Base-by-base conservation (phyloP, 768 basidiomycete genomes). In the Mrakia frigida region DNA sequence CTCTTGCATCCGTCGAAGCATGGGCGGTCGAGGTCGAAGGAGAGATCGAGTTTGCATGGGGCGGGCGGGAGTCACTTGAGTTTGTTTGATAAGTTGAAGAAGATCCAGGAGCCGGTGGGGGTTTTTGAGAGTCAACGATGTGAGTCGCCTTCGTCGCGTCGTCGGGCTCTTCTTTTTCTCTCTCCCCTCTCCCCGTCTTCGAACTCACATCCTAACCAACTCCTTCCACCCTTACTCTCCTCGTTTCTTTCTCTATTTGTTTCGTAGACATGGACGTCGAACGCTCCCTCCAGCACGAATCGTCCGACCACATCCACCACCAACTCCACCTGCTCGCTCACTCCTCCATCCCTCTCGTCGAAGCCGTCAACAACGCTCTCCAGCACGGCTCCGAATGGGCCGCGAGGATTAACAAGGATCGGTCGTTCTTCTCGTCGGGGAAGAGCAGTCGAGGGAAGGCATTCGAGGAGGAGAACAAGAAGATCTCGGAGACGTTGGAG, bases 81-180 rank as follows among this genome's bases (percentile, higher is more conserved):
- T 39, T 53, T 78, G 65, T 63, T 78, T 25, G 77, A 78, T 39
- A 61, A 61, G 56, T 41, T 78, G 9, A 74, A 73, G 56, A 70
- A 70, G 63, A 59, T 56, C 13, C 77, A 78, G 46, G 73, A 78
- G 59, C 77, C 77, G 1, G 77, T 78, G 4, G 77, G 77, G 10
- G 50, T 78, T 0, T 78, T 74, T 25, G 77, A 78, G 31, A 37
- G 31, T 37, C 77, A 78, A 21, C 52, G 73, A 43, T 77, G 46
- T 50, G 46, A 50, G 46, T 50, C 18, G 9, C 2, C 43, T 6
- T 41, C 46, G 46, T 50, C 46, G 46, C 16, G 16, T 14, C 6
- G 11, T 2, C 43, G 43, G 1, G 18, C 18, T 50, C 46, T 50
- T 50, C 16, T 50, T 6, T 50, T 50, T 18, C 21, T 14, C 46